A percentile compares a stretch with the other conserved stretches of the same genome.
phyloP scores from a whole-genome alignment of 2,329 filamentous ascomycete genomes.

The Cercospora sojina region DNA sequence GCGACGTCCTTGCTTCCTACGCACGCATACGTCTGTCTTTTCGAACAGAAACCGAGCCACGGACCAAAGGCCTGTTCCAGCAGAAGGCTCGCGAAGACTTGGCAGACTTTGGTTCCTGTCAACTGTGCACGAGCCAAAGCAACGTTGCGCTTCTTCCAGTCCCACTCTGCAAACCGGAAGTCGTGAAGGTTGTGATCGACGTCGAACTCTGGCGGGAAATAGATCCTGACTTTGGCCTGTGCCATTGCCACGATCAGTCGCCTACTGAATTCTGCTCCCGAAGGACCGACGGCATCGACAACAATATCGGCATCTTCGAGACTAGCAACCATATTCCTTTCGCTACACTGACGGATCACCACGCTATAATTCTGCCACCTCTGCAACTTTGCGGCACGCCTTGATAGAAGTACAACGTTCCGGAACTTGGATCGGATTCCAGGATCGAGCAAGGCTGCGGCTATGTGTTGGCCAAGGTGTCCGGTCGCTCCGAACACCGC shows the following conservation, averaged over 20 bases:
- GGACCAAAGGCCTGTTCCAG: constrained; percentile 9
- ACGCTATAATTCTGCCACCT: constrained; percentile 2
- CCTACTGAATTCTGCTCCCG: constrained; percentile 4
- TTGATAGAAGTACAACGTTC: constrained; percentile 1
- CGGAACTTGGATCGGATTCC: background rate
- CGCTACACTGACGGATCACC: background rate
- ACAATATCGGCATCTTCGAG: constrained; percentile 9
- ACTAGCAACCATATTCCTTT: background rate
- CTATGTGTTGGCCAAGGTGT: constrained; percentile 1
- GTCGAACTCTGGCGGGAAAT: constrained; percentile 14
- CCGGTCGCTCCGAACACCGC: constrained; percentile 16
- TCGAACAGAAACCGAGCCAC: constrained; percentile 10
- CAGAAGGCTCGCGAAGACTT: constrained; percentile 11
- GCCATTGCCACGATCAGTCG: constrained; percentile 11
- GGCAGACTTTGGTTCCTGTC: constrained; percentile 10
- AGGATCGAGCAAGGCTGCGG: constrained; percentile 4
- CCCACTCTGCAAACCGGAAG: constrained; percentile 11
- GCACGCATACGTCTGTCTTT: constrained; percentile 4
- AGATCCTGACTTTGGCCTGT: background rate
- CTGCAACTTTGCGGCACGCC: constrained; percentile 4
- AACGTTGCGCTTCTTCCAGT: constrained; percentile 7
- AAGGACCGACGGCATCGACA: constrained; percentile 9
- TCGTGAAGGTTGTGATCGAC: constrained; percentile 14
- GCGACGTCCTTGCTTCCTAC: constrained; percentile 11
- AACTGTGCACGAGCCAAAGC: constrained; percentile 3